A percentile compares a stretch with the other conserved stretches of the same genome.
Conservation (phyloP, 768 basidiomycete genomes). For the Ramaria sp. region DNA sequence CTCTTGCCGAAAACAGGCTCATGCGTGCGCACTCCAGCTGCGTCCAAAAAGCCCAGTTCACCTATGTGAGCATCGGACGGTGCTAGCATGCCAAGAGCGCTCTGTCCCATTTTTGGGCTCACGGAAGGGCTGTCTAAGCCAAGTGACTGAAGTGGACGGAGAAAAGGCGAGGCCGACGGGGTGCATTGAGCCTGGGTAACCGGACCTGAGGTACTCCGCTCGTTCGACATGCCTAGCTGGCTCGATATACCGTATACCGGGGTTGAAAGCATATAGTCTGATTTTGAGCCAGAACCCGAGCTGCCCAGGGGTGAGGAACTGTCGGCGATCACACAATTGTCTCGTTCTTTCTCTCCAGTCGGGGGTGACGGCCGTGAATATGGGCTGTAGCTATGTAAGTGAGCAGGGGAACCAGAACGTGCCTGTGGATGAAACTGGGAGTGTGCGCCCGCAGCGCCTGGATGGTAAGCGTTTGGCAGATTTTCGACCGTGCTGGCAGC, state of each 20-base stretch:
- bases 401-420: not conserved
- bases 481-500: not conserved
- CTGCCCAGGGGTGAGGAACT: not conserved
- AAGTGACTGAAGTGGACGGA: constrained; percentile 64
- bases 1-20: not conserved
- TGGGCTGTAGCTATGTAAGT: constrained; percentile 1
- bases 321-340: not conserved
- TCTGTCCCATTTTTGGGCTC: constrained; percentile 2
- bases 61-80: not conserved
- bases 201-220: not conserved
- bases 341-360: not conserved
- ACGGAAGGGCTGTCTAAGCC: constrained; percentile 3
- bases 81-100: not conserved
- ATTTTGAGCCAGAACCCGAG: not conserved
- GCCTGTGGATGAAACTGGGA: not conserved
- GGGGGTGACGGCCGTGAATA: constrained; percentile 2
- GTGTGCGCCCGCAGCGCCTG: not conserved
- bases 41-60: not conserved
- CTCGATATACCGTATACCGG: not conserved
- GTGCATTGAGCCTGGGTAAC: constrained; percentile 24
- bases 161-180: constrained; percentile 71
- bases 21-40: not conserved
- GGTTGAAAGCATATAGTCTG: not conserved
- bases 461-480: not conserved
- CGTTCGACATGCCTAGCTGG: not conserved